Evolutionary conservation across 148 eudicot species (phyloP), one percentile per base, ranked within the genome.

Genomic region (Rhododendron williamsianum): DNA sequence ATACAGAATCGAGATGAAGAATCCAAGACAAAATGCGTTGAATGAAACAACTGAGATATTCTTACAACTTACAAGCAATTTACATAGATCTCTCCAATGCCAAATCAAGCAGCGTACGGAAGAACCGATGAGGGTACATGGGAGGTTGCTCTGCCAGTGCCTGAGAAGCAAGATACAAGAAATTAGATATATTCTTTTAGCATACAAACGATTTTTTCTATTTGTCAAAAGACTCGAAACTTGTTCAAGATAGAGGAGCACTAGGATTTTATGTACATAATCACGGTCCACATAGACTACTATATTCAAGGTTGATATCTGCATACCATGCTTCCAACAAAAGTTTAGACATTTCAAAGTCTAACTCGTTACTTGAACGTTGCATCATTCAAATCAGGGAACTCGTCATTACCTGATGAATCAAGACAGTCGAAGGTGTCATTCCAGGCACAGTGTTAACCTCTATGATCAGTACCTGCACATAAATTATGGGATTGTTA

Each of bases 401-500:
- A 76, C 46, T 63, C 54, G 72, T 78, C 71, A 87, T 90, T 89
- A 96, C 98, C 98, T 96, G 98, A 91, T 94, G 98, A 83, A 96
- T 92, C 85, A 96, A 91, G 76, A 94, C 98, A 48, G 98, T 96
- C 69, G 98, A 96, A 13, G 98, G 98, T 25, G 98, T 96, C 98
- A 96, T 94, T 88, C 98, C 98, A 49, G 98, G 98, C 81, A 96
- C 98, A 11, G 98, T 96, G 84, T 96, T 96, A 52, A 93, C 98
- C 90, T 96, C 98, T 78, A 96, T 96, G 81, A 94, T 90, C 73
- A 96, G 88, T 60, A 96, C 96, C 98, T 96, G 91, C 79, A 87
- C 86, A 60, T 65, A 86, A 35, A 69, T 25, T 38, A 82, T 8
- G 60, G 73, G 41, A 25, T 33, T 36, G 69, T 45, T 43, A 65